Percentiles rank a stretch among this genome's conserved stretches.
phyloP scores from a whole-genome alignment of 148 eudicot species.

The Dianthus caryophyllus region DNA sequence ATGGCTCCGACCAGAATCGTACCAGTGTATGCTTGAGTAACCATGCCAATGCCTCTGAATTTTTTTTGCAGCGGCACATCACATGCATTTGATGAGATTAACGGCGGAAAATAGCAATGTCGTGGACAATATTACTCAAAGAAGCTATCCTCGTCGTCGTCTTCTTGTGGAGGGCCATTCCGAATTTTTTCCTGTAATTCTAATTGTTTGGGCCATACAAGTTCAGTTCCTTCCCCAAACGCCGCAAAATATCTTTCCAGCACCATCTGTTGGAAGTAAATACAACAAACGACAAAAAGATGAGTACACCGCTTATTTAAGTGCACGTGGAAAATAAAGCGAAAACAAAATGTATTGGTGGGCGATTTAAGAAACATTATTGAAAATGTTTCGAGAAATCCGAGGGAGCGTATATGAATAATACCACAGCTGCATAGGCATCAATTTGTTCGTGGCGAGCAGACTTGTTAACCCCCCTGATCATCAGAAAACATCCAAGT shows the following conservation, averaged over 20 bases:
- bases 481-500: slow-evolving; percentile 1
- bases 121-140: neutral
- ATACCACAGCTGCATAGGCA: slow-evolving; percentile 48
- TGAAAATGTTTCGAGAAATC: neutral
- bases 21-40: too few species aligned
- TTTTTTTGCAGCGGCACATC: too few species aligned
- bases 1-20: too few species aligned
- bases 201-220: slow-evolving; percentile 71
- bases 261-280: slow-evolving; percentile 54
- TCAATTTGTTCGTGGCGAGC: slow-evolving; percentile 38
- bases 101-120: too few species aligned
- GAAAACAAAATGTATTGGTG: neutral
- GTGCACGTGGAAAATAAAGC: neutral
- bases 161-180: slow-evolving; percentile 46
- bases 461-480: slow-evolving; percentile 47
- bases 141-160: slow-evolving; percentile 26
- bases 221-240: slow-evolving; percentile 53
- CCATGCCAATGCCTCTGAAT: too few species aligned
- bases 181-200: slow-evolving; percentile 71
- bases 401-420: neutral
- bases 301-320: neutral
- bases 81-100: too few species aligned
- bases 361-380: neutral
- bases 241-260: slow-evolving; percentile 70
- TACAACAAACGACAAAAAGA: neutral